A percentile compares a stretch with the other conserved stretches of the same genome.
phyloP scores from a whole-genome alignment of 306 rosid genomes.

The Trifolium pratense region DNA sequence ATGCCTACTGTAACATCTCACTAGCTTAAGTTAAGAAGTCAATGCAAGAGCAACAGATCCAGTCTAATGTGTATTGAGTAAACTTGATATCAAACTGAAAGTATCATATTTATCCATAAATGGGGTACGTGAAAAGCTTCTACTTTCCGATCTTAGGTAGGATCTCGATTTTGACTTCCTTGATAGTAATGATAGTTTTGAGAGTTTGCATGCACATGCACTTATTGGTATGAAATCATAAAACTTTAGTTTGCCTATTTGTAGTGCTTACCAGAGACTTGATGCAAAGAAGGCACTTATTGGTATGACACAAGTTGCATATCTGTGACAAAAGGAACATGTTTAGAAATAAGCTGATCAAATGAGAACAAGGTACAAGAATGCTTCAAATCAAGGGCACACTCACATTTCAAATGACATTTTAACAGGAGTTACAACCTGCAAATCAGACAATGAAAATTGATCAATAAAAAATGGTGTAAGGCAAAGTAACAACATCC shows the following conservation, averaged over 20 bases:
- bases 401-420: constrained; percentile 96
- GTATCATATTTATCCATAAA: background rate
- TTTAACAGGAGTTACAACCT: constrained; percentile 92
- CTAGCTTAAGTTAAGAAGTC: constrained; percentile 4
- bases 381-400: constrained; percentile 5
- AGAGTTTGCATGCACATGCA: background rate
- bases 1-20: background rate
- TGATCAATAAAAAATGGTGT: background rate
- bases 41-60: constrained; percentile 18
- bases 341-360: constrained; percentile 18
- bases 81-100: background rate
- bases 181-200: background rate
- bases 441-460: constrained; percentile 40
- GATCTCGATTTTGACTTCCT: too few species aligned
- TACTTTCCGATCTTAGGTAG: too few species aligned
- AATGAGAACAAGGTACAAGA: constrained; percentile 19
- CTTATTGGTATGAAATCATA: background rate
- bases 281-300: constrained; percentile 97
- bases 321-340: constrained; percentile 58
- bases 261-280: constrained; percentile 84
- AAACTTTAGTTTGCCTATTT: constrained; percentile 2
- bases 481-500: background rate
- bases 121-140: background rate
- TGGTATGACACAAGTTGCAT: constrained; percentile 90
- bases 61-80: background rate